Base-by-base conservation (phyloP, 352 stramenopile genomes). In the Phytophthora nicotianae region DNA sequence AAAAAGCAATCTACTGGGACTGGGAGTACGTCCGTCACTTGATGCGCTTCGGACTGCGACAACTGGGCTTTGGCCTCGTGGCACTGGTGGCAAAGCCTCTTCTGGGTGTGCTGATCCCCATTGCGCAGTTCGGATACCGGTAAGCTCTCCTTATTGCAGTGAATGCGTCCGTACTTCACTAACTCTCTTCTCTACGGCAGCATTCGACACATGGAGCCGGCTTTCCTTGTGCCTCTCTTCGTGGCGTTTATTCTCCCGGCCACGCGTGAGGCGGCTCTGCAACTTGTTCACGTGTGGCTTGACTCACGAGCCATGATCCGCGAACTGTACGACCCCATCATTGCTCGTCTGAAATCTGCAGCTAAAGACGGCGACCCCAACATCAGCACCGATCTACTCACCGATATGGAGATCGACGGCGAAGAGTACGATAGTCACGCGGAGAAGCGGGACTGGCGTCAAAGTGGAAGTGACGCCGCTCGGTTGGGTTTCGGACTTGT, bases 1-100 rank as follows among this genome's bases (percentile, higher is more conserved):
- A 77, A 78, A 77, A 80, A 50, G 75, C 79, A 4, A 79, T 89
- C 49, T 88, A 84, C 53, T 91, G 80, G 83, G 83, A 91, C 50
- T 80, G 70, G 80, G 83, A 91, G 63, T 90, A 91, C 56, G 65
- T 84, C 11, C 64, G 60, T 26, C 83, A 91, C 50, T 46, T 83
- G 4, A 43, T 78, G 41, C 49, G 73, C n/a, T 79, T 84, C 20
- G 71, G 69, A 27, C 53, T 79, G 11, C 75, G 75, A 0, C 83
- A 91, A 21, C 63, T 74, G 5, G 65, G 56, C 20, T 90, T 91
- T 33, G 83, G 77, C 0, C 58, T 91, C 16, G 61, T 91, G 13
- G 73, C 69, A 16, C 37, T 86, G 29, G 16, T 85, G 8, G 70
- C 81, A 5, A 82, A 77, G 26, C 81, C 81, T 0, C 48, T 88